phyloP scores from a whole-genome alignment of 192 early-diverging fungal genomes.

The Coemansia furcata region DNA sequence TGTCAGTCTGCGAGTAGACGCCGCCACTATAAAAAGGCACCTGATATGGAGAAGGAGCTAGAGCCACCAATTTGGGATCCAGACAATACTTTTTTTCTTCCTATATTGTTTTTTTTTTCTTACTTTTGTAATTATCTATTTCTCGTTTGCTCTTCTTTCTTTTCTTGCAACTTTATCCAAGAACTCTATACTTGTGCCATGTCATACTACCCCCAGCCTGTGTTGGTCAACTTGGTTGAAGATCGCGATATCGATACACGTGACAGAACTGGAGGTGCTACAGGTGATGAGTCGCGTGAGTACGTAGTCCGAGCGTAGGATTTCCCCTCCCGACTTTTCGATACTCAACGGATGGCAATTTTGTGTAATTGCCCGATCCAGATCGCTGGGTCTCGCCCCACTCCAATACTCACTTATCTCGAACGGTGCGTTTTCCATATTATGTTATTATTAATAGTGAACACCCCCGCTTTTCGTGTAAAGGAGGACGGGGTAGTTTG shows the following conservation, averaged over 20 bases:
- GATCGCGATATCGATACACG: conserved; percentile 49
- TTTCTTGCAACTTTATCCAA: background rate
- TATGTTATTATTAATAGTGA: too few relatives aligned
- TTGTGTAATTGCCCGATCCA: background rate
- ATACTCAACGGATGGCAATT: background rate
- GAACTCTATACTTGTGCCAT: background rate
- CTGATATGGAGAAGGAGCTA: background rate
- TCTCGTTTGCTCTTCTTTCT: background rate
- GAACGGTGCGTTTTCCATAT: background rate
- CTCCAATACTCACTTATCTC: background rate
- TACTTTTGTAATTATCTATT: background rate
- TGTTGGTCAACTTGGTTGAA: conserved; percentile 20
- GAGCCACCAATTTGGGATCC: background rate
- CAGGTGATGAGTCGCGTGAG: conserved; percentile 42
- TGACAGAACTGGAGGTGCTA: conserved; percentile 38
- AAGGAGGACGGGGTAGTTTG: background rate
- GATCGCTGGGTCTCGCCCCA: conserved; percentile 1
- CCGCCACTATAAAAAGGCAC: background rate
- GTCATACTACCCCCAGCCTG: conserved; percentile 6
- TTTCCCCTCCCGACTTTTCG: background rate
- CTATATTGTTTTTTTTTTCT: background rate
- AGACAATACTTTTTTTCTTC: background rate
- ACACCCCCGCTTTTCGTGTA: background rate
- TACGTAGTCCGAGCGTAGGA: conserved; percentile 25
- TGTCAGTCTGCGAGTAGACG: background rate